Base-by-base conservation (phyloP, 164 flowering plant species). In the Macadamia tetraphylla region DNA sequence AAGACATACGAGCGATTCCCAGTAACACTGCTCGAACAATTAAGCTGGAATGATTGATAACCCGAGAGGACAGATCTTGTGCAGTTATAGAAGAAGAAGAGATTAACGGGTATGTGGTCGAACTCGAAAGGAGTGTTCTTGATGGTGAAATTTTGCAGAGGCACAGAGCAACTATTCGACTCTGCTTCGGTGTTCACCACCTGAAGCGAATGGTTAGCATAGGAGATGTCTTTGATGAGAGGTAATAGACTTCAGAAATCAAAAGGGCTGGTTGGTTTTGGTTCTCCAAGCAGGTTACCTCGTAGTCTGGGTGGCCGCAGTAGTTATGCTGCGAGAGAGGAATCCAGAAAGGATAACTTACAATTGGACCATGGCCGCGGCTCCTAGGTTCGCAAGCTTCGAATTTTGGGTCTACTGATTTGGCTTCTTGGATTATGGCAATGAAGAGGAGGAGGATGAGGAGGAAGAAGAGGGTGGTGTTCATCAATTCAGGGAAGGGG, bases 331-430 rank as follows among this genome's bases (percentile, higher is more conserved):
- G 71, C 6, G 15, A 9, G 12, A 32, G 44, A 57, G 6, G 4
- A 12, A 75, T 63, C 67, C 60, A 67, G 31, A 75, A 75, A 0
- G 78, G 78, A 59, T 67, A 75, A 18, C 51, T 71, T 44, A 75
- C 67, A 9, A 29, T 63, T 1, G 48, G 70, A 53, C 81, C 81
- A 35, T 48, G 31, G 3, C 71, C 78, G 46, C 78, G 64, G 55
- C 18, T 71, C n/a, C 35, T 18, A 42, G 74, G 61, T 17, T n/a
- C 13, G 35, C 78, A 75, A 9, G 59, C 48, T 58, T 60, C 69
- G 18, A 60, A 71, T 11, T 55, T 40, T 23, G n/a, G n/a, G n/a
- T 67, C 68, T 29, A 30, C 48, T 1, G 14, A 31, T 31, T 14
- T 14, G 6, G 18, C 17, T 17, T 12, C 15, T 53, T 53, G n/a